Conservation (phyloP, 208 protist species). For the Leishmania aethiopica region DNA sequence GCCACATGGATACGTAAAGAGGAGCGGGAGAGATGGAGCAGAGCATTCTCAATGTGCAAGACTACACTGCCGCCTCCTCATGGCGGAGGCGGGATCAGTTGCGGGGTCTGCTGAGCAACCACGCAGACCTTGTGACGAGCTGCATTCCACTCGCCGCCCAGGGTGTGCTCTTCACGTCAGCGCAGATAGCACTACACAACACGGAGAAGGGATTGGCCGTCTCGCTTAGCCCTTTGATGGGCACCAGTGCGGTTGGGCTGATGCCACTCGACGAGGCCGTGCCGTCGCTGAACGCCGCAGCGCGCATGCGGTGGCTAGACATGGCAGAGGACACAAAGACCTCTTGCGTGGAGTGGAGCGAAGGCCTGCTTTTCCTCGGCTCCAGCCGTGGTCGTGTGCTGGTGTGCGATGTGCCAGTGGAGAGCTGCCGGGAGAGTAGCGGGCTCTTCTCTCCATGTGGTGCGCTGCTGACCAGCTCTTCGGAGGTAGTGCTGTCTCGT, state of each 20-base stretch:
- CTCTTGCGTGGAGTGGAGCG: constrained; percentile 67
- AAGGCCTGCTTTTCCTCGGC: constrained; percentile 63
- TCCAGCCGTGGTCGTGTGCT: constrained; percentile 75
- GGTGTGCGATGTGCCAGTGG: constrained; percentile 43
- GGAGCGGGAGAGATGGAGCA: constrained; percentile 38
- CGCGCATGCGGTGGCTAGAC: constrained; percentile 77
- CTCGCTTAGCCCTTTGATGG: constrained; percentile 55
- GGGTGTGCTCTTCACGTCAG: constrained; percentile 60
- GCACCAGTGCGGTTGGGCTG: constrained; percentile 62
- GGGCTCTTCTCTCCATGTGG: constrained; percentile 26
- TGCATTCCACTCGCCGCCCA: constrained; percentile 45
- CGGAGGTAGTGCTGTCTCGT: constrained; percentile 49
- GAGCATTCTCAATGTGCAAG: constrained; percentile 67
- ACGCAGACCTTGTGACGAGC: constrained; percentile 59
- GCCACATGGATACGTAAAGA: background rate
- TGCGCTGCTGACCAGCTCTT: constrained; percentile 31
- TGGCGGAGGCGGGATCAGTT: constrained; percentile 83
- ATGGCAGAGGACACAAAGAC: constrained; percentile 39
- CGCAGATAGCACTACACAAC: constrained; percentile 60
- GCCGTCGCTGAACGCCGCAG: constrained; percentile 42
- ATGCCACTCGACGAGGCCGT: constrained; percentile 41
- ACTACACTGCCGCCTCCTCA: constrained; percentile 62
- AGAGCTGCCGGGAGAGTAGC: constrained; percentile 29
- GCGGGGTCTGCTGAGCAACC: constrained; percentile 77
- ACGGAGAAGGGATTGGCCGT: constrained; percentile 69